Base-by-base conservation (phyloP, 169 alveolate species). In the Plasmodium inui region DNA sequence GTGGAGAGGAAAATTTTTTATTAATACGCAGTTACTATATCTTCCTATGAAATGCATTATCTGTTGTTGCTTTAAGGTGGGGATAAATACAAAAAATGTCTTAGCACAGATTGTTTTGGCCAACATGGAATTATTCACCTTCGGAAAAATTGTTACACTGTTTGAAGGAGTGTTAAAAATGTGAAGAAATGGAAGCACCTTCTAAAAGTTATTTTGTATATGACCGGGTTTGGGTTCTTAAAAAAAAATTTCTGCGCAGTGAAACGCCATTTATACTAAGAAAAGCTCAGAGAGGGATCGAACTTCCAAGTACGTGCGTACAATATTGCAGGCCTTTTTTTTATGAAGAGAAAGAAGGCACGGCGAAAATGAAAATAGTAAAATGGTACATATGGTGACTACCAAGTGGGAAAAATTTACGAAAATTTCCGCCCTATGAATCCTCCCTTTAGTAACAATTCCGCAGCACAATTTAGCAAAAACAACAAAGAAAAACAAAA, bases 31-130 rank as follows among this genome's bases (percentile, higher is more conserved):
- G 76, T 67, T 10, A 28, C 76, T 22, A 26, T 67, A 67, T 22
- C 76, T 28, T 67, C 76, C 76, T 67, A 67, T 67, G 37, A 67
- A 67, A 67, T 67, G n/a, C n/a, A 67, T 17, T 67, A 67, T 67
- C 37, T n/a, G 30, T 28, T 67, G n/a, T 67, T 19, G 41, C 37
- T 67, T 2, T 67, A 28, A 12, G 39, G 37, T 67, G 30, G n/a
- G 76, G 76, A 67, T 67, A 26, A 67, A 26, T 67, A 10, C 37
- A 67, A 67, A 50, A 50, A 67, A 67, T 67, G 76, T 67, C 76
- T 67, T 67, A 19, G 76, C 37, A 67, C n/a, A 26, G 22, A 22
- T 67, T 67, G 37, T 67, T 67, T 67, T 26, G 76, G 76, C 76
- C 76, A 67, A 67, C 37, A 67, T 67, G 6, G 8, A 19, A 67